These are phyloP conservation scores for Didymella pinodella DNA, from an alignment of 2,329 filamentous ascomycete genomes.

Conservation along the genomic window DNA sequence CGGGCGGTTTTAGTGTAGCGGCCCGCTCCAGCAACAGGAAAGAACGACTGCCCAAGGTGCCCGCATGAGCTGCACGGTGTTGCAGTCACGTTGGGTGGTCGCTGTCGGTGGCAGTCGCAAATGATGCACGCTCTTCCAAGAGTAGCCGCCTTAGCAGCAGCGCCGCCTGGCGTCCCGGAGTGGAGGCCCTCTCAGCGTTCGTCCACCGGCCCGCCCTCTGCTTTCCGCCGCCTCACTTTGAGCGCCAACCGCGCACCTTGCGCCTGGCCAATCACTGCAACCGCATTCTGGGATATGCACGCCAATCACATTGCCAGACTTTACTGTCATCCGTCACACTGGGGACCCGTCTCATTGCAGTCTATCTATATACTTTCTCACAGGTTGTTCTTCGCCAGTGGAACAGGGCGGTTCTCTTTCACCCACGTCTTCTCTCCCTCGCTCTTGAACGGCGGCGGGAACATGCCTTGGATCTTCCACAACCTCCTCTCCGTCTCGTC, in stretches of 20 bases:
- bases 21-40: constrained; percentile 24
- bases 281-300: constrained; percentile 9
- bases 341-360: neutral
- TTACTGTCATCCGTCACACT: constrained; percentile 5
- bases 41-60: constrained; percentile 26
- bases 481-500: constrained; percentile 54
- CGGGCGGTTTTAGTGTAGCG: constrained; percentile 24
- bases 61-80: constrained; percentile 30
- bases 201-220: constrained; percentile 9
- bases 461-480: constrained; percentile 57
- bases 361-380: neutral
- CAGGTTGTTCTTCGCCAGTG: neutral
- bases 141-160: constrained; percentile 14
- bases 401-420: constrained; percentile 26
- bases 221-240: constrained; percentile 16
- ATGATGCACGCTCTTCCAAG: constrained; percentile 17
- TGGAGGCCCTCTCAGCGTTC: neutral
- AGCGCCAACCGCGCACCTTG: constrained; percentile 13
- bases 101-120: constrained; percentile 26
- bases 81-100: constrained; percentile 25
- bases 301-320: constrained; percentile 16
- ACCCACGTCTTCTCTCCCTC: constrained; percentile 46
- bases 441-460: constrained; percentile 46
- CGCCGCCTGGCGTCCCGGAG: constrained; percentile 3
- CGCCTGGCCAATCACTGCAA: constrained; percentile 12